These are phyloP conservation scores for Nidula niveotomentosa DNA, from an alignment of 1,284 basidiomycete genomes.

Conservation along the genomic window DNA sequence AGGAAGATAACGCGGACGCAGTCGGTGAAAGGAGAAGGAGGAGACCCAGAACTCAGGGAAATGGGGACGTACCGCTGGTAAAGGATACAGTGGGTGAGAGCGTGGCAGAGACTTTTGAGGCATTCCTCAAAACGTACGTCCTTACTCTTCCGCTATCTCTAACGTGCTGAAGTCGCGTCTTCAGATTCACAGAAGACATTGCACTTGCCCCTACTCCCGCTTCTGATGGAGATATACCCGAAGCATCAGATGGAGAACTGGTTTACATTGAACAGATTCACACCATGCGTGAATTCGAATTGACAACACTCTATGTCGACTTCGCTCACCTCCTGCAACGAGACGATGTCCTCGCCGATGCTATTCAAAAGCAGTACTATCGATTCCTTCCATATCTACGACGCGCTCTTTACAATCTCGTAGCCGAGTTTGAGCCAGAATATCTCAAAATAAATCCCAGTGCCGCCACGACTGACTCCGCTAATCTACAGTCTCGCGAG, in stretches of 20 bases:
- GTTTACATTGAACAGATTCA: slow-evolving; percentile 92
- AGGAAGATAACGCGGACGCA: slow-evolving; percentile 41
- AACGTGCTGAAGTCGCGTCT: slow-evolving; percentile 8
- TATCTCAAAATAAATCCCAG: slow-evolving; percentile 93
- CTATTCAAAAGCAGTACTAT: slow-evolving; percentile 95
- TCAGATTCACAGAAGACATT: slow-evolving; percentile 82
- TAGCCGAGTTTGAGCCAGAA: slow-evolving; percentile 86
- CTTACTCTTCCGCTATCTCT: slow-evolving; percentile 3
- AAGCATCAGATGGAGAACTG: slow-evolving; percentile 60
- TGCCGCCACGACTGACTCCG: slow-evolving; percentile 73
- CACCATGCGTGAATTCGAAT: slow-evolving; percentile 89
- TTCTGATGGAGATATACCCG: slow-evolving; percentile 60
- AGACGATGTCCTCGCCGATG: slow-evolving; percentile 91
- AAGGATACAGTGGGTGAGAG: slow-evolving; percentile 93
- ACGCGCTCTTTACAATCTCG: slow-evolving; percentile 87
- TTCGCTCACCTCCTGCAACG: slow-evolving; percentile 88
- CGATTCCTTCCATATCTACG: slow-evolving; percentile 95
- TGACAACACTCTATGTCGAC: slow-evolving; percentile 96
- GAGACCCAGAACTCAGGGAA: slow-evolving; percentile 47
- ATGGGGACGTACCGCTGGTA: slow-evolving; percentile 78
- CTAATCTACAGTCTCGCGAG: slow-evolving; percentile 89
- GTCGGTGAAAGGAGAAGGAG: slow-evolving; percentile 38
- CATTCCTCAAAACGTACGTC: slow-evolving; percentile 87
- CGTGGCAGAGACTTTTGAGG: slow-evolving; percentile 87
- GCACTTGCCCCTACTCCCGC: slow-evolving; percentile 74